Base-by-base conservation (phyloP, 2,329 filamentous ascomycete species). In the Phaeoacremonium minimum region DNA sequence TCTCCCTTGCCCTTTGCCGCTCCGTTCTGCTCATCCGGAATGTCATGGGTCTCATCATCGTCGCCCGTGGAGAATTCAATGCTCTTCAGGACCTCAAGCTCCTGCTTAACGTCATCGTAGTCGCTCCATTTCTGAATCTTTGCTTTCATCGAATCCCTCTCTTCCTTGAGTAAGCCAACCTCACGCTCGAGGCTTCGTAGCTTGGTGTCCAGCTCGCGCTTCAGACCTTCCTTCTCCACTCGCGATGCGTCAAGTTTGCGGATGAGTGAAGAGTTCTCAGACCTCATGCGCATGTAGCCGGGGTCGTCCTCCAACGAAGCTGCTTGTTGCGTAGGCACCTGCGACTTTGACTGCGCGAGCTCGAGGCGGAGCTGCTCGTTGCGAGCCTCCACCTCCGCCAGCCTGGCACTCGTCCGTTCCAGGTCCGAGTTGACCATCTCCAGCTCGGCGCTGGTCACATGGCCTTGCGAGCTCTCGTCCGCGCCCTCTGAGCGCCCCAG, bases 41-140 rank as follows among this genome's bases (percentile, higher is more conserved):
- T 22, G 28, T 50, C 46, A 17, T 38, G 44, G 18, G 33, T 66
- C 3, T 85, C 81, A 32, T 90, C 86, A 42, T 94, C 89, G 44
- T 91, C 86, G 7, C 87, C 90, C 1, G 87, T 91, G 3, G 91
- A 87, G 51, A 98, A 95, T 57, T 98, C 93, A 50, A 98, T 96
- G 48, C 91, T 95, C 76, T 95, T 95, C 42, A 98, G 77, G 43
- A 97, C 90, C 52, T 97, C 91, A 4, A 98, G 73, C 61, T 98
- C 94, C 46, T 94, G 87, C 63, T 93, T 96, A 32, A 98, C 80
- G 41, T 97, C 91, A 20, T 97, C 90, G 57, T 98, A 98, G 58
- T 98, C 93, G 47, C 80, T 80, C 80, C 87, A 94, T 56, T 86
- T 94, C 45, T 88, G 81, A 4, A 97, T 77, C 63, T 93, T 95